Conservation (phyloP, 169 alveolate species). For the Plasmodium adleri region DNA sequence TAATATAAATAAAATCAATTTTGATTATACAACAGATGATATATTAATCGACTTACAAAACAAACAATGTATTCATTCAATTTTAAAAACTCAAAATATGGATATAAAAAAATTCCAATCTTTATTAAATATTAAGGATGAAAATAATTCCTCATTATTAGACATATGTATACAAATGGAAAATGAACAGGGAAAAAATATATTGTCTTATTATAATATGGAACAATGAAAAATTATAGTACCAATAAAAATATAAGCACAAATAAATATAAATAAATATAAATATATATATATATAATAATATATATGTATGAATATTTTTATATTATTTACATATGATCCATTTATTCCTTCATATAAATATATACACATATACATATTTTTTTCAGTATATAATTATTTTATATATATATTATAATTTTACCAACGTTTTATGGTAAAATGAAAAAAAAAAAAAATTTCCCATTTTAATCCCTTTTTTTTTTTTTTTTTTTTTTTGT, state of each 20-base stretch:
- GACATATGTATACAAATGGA: slow-evolving; percentile 12
- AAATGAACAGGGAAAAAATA: slow-evolving; percentile 9
- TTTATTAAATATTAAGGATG: slow-evolving; percentile 27
- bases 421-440: no score
- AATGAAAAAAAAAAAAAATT: no score
- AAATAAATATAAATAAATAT: no score
- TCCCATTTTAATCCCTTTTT: no score
- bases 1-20: slow-evolving; percentile 38
- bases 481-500: no score
- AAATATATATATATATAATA: slow-evolving; percentile 3
- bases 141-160: slow-evolving; percentile 16
- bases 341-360: no score
- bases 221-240: not conserved
- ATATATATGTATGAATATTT: no score
- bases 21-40: slow-evolving; percentile 28
- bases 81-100: slow-evolving; percentile 18
- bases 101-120: slow-evolving; percentile 25
- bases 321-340: no score
- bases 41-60: slow-evolving; percentile 24
- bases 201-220: slow-evolving; percentile 14
- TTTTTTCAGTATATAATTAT: no score
- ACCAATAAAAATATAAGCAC: not conserved
- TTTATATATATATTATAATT: no score
- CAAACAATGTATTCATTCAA: slow-evolving; percentile 17
- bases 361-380: no score